Evolutionary conservation across 805 yeast genomes (phyloP), one percentile per base, ranked within the genome.

Genomic region (Kuraishia ogatae): DNA sequence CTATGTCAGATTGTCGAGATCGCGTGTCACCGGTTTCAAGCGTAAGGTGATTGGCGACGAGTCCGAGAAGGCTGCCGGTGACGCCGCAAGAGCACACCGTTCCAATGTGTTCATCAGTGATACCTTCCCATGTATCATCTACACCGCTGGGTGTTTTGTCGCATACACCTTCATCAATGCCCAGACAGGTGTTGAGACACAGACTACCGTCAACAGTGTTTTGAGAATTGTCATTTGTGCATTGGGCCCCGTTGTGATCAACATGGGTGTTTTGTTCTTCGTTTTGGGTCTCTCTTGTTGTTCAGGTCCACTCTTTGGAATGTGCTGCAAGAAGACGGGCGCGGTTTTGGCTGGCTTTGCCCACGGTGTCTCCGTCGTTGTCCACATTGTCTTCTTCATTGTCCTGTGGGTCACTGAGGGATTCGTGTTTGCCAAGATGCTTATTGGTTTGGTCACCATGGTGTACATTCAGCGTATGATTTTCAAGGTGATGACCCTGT

Each of bases 321-420:
- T 92, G 75, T 93, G 99, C 74, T 93, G 98, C 78, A 92, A 92
- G 83, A 87, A 88, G 79, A 92, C 97, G 53, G 96, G 97, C 74
- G 86, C 97, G 11, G 96, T 90, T 48, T 84, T 84, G 74, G 99
- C 99, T 47, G 97, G 89, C 66, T 73, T 94, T 69, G 97, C 98
- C 21, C 99, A 94, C 68, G 97, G 97, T 74, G 77, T 89, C 64
- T 91, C 97, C 19, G 97, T 96, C 54, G 71, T 96, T 64, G 77
- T 90, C 61, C 96, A 93, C 77, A 75, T 94, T 62, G 77, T 86
- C 47, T 89, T 89, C 80, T 93, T 90, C 76, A 87, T 93, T 71
- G 89, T 92, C 57, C 87, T 93, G 92, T 94, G 99, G 99, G 96
- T 90, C 59, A 73, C 91, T 68, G 96, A 92, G 77, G 93, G 96